A percentile compares a stretch with the other conserved stretches of the same genome.
Evolutionary conservation across 2,329 filamentous ascomycete species (phyloP).

Genomic region (Aureobasidium melanogenum): DNA sequence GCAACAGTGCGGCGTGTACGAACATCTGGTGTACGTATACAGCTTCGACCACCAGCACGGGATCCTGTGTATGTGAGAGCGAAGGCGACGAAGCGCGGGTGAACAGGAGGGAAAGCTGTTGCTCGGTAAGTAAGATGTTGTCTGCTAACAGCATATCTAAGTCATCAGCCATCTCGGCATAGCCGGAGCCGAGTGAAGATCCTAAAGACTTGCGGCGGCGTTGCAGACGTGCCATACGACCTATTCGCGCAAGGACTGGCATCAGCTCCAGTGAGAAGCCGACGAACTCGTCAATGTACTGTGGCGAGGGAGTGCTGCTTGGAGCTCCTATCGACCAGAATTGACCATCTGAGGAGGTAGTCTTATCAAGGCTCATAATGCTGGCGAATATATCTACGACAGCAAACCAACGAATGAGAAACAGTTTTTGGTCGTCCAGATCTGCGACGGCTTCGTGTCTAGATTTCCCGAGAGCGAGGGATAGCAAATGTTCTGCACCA

Average conservation of each 20-base stretch:
- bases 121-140: conserved; percentile 3
- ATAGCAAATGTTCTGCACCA: conserved; percentile 5
- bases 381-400: conserved; percentile 7
- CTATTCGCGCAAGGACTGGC: conserved; percentile 5
- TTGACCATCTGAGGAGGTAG: neutral
- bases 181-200: neutral
- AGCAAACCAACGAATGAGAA: conserved; percentile 6
- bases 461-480: neutral
- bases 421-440: neutral
- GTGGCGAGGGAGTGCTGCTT: neutral
- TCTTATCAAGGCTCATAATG: conserved; percentile 9
- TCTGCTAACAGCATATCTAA: neutral
- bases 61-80: neutral
- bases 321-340: conserved; percentile 8
- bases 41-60: neutral
- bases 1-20: conserved; percentile 1
- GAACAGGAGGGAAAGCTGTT: neutral
- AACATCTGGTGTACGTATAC: conserved; percentile 3
- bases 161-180: conserved; percentile 7
- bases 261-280: conserved; percentile 10
- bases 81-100: conserved; percentile 1
- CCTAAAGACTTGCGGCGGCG: neutral
- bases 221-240: conserved; percentile 10
- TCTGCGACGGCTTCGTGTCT: neutral
- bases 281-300: conserved; percentile 11